A percentile compares a stretch with the other conserved stretches of the same genome.
Evolutionary conservation across 164 flowering plant genomes (phyloP).

Genomic region (Berberis vulgaris): DNA sequence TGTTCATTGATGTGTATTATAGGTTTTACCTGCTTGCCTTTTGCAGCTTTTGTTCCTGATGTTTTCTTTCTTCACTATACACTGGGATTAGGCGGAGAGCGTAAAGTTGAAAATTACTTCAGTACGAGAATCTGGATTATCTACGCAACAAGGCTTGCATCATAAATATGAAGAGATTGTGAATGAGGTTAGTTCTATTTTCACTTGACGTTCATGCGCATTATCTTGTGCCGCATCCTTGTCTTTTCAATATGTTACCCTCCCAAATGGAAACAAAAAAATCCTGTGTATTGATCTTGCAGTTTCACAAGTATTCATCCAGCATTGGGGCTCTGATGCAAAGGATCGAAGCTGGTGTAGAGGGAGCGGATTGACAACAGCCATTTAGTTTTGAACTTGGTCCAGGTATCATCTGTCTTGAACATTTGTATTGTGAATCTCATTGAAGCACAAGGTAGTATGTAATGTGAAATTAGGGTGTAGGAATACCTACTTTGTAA

Average conservation of each 20-base stretch:
- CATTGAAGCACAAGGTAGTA: no score
- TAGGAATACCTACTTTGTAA: no score
- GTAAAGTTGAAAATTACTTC: constrained; percentile 28
- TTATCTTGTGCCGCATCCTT: background rate
- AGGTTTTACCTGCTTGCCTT: background rate
- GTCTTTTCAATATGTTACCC: background rate
- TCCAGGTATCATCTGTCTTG: no score
- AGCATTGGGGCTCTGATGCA: background rate
- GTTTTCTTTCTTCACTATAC: background rate
- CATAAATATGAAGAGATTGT: constrained; percentile 41
- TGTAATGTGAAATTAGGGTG: no score
- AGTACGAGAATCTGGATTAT: constrained; percentile 43
- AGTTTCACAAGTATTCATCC: background rate
- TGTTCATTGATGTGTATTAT: background rate
- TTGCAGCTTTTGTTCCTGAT: background rate
- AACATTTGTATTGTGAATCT: no score
- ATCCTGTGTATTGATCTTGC: background rate
- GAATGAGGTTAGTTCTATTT: constrained; percentile 31
- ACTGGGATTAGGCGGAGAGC: constrained; percentile 44
- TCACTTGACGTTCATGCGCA: background rate
- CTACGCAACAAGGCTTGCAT: constrained; percentile 32
- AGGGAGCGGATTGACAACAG: background rate
- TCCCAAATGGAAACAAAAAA: background rate
- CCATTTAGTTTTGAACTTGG: no score
- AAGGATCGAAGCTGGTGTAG: constrained; percentile 3